Evolutionary conservation across 495 filamentous ascomycete species (phyloP), one percentile per base, ranked within the genome.

Genomic region (Aspergillus nanangensis): DNA sequence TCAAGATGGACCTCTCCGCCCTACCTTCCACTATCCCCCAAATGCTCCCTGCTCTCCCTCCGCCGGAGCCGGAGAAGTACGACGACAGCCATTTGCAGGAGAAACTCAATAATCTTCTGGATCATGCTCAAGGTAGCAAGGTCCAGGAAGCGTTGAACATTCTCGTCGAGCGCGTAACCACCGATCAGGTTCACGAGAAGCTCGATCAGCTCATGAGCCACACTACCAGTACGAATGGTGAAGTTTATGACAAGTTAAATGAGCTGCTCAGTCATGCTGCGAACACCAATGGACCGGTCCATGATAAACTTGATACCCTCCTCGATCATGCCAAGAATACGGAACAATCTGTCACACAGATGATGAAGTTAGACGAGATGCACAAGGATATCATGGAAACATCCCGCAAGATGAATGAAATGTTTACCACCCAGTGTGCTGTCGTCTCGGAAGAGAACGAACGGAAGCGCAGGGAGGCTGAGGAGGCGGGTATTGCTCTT

Each of bases 321-420:
- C 62, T 72, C 23, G 63, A 53, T 9, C 66, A 60, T 43, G 56
- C 62, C 4, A 56, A 56, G 7, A 63, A 70, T 23, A 59, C 54
- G 1, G 71, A 69, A 18, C 62, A 69, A n/a, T 68, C 68, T n/a
- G 61, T 69, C 33, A 70, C 63, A 8, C 82, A 88, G 50, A 80
- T 84, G 42, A 83, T 85, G 48, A 86, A 88, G 39, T 77, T 99
- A 8, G 88, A 95, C 53, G 79, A 90, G 57, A 92, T 97, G 51
- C 90, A 96, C 59, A 76, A 85, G 55, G 85, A 96, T 50, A 90
- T 99, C 34, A 83, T 87, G 60, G 72, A 81, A 35, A 95, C 88
- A n/a, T 86, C 92, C 0, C 81, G 80, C 18, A 87, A 88, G 56
- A 84, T 99, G 52, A 82, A 83, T n/a, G 80, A 84, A 32, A 96